phyloP scores from a whole-genome alignment of 73 alveolate genomes.

The Halteria grandinella region DNA sequence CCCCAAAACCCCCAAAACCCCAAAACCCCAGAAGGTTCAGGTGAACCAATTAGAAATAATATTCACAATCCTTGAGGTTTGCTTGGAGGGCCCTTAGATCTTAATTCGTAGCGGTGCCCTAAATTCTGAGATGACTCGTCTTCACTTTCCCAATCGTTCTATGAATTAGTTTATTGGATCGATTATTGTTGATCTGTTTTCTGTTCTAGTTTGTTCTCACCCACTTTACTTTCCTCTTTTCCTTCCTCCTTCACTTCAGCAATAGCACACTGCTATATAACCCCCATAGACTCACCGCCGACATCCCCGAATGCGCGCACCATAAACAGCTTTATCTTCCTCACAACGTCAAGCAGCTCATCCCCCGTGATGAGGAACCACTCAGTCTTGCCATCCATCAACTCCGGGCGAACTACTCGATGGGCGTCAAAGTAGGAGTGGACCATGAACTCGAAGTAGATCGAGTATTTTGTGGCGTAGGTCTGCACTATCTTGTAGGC shows the following conservation, averaged over 20 bases:
- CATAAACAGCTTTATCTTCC: conserved; percentile 25
- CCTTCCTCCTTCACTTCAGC: neutral
- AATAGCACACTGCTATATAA: neutral
- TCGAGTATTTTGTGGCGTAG: neutral
- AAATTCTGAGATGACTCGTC: too few relatives aligned
- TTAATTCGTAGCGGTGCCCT: too few relatives aligned
- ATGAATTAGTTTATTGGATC: neutral
- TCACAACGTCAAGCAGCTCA: conserved; percentile 8
- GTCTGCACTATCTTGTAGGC: conserved; percentile 25
- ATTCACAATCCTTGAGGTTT: neutral
- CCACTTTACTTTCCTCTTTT: neutral
- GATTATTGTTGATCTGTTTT: neutral
- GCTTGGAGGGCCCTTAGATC: neutral
- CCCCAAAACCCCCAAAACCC: too few relatives aligned
- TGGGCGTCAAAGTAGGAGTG: conserved; percentile 20
- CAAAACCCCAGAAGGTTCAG: neutral
- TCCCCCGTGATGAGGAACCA: conserved; percentile 25
- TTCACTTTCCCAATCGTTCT: too few relatives aligned
- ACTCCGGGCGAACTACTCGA: conserved; percentile 49
- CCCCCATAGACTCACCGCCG: neutral
- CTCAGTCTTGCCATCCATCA: conserved; percentile 50
- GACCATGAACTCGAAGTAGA: conserved; percentile 26
- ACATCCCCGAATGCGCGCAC: neutral
- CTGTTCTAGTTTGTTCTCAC: neutral
- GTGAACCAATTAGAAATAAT: too few relatives aligned